Evolutionary conservation across 2,329 filamentous ascomycete species (phyloP), one percentile per base, ranked within the genome.

Genomic region (Scolecobasidium constrictum): DNA sequence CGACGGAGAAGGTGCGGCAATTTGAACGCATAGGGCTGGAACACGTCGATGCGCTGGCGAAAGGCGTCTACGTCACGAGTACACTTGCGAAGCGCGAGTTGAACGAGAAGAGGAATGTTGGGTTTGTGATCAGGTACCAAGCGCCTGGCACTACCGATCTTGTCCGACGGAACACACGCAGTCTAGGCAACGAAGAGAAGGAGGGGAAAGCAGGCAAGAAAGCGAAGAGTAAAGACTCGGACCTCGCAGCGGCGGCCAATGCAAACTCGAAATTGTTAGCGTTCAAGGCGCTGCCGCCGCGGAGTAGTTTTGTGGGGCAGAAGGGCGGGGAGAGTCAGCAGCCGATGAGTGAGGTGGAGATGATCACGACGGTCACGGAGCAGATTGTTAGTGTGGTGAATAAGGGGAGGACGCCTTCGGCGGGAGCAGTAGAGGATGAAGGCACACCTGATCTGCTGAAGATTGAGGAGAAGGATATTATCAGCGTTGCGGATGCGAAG

Each of bases 21-120:
- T 96, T 95, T 59, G 88, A 96, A 63, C 74, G 88, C 5, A 78
- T 95, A 12, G 79, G 83, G 45, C 70, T 96, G 5, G 71, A 75
- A 16, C 83, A 86, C 45, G 68, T 98, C 26, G 72, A 74, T 2
- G 71, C 73, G 18, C 77, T 98, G 52, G 80, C 79, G 55, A 76
- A 81, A 47, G 92, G 92, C 16, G 82, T 86, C 0, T 98, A 96
- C 55, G 83, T 98, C 54, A 94, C 87, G 1, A 90, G 83, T 3
- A 92, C 86, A 0, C 72, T 95, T 4, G 86, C 86, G 1, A 68
- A 80, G 2, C 71, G 78, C 1, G 85, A 94, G 55, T 75, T 77
- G 49, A 83, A 95, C 50, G 82, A 86, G 57, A 65, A 69, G 41
- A 81, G 76, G 56, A 96, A 96, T 51, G 77, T 94, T 1, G 92